Evolutionary conservation across 2,329 filamentous ascomycete species (phyloP).

Genomic region (Paraphoma chrysanthemicola): DNA sequence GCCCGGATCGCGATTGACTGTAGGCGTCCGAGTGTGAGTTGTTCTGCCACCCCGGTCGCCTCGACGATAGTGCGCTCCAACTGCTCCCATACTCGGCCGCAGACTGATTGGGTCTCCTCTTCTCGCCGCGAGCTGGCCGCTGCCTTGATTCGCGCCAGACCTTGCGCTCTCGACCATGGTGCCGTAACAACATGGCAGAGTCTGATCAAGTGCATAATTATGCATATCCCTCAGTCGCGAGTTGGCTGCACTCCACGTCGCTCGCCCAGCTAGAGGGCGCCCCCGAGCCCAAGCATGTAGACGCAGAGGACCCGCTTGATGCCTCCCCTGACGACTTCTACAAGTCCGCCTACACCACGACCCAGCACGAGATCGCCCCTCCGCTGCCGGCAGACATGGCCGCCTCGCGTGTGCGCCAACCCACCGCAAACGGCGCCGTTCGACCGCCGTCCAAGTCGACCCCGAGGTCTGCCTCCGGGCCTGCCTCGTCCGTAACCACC

Average conservation of each 20-base stretch:
- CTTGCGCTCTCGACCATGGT: constrained; percentile 33
- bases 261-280: constrained; percentile 32
- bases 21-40: constrained; percentile 33
- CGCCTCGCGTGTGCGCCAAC: constrained; percentile 36
- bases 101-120: constrained; percentile 19
- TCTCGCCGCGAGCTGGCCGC: constrained; percentile 10
- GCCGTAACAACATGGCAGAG: constrained; percentile 40
- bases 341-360: constrained; percentile 29
- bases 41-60: constrained; percentile 34
- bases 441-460: constrained; percentile 32
- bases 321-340: constrained; percentile 42
- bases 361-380: constrained; percentile 7
- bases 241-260: constrained; percentile 46
- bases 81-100: constrained; percentile 23
- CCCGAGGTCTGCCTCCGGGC: constrained; percentile 39
- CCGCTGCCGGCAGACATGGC: constrained; percentile 3
- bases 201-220: constrained; percentile 39
- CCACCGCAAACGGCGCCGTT: constrained; percentile 33
- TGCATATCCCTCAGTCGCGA: constrained; percentile 40
- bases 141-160: constrained; percentile 37
- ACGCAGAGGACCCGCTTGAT: constrained; percentile 21
- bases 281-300: constrained; percentile 6
- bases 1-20: constrained; percentile 24
- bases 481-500: constrained; percentile 32
- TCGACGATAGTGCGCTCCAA: constrained; percentile 30